Base-by-base conservation (phyloP, 768 basidiomycete species). In the Podaxis sp. region DNA sequence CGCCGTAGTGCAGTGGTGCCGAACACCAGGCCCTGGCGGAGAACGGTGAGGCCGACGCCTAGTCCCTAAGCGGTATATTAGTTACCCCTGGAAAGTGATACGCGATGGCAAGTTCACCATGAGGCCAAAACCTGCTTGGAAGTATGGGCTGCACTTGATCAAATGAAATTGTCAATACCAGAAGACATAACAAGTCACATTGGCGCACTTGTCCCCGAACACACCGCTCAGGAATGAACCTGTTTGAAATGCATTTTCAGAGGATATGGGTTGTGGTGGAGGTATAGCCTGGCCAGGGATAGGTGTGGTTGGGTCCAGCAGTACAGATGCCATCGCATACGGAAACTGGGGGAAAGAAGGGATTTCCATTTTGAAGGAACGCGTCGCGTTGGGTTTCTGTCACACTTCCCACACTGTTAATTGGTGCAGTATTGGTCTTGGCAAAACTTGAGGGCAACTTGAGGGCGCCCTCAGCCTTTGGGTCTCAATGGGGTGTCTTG, bases 81-180 rank as follows among this genome's bases (percentile, higher is more conserved):
- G 40, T 23, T 18, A 21, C 48, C 18, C n/a, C 11, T 32, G 48
- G 42, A 50, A 62, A 36, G 59, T 44, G 9, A 51, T 58, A 46
- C 44, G 36, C 36, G 56, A 25, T 13, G 9, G 40, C 52, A 35
- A 47, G 62, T 68, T 65, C 50, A 95, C 96, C 95, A 98, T 95
- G 38, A 99, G 83, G 37, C 96, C 97, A 68, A 98, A 98, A 27
- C 97, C 96, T 51, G 96, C 97, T 71, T 96, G 93, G 71, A 99
- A 98, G 77, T 94, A 95, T 38, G 94, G 96, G 71, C 97, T 99
- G 67, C 69, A 67, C 75, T 82, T 82, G 70, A 75, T 68, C 63
- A 60, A 68, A 65, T 58, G 62, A 55, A 40, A 57, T 32, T 46
- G 56, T 62, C 52, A 60, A n/a, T 11, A 48, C 21, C 55, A 48